phyloP scores from a whole-genome alignment of 208 protist genomes.

The Wallacemonas collosoma region DNA sequence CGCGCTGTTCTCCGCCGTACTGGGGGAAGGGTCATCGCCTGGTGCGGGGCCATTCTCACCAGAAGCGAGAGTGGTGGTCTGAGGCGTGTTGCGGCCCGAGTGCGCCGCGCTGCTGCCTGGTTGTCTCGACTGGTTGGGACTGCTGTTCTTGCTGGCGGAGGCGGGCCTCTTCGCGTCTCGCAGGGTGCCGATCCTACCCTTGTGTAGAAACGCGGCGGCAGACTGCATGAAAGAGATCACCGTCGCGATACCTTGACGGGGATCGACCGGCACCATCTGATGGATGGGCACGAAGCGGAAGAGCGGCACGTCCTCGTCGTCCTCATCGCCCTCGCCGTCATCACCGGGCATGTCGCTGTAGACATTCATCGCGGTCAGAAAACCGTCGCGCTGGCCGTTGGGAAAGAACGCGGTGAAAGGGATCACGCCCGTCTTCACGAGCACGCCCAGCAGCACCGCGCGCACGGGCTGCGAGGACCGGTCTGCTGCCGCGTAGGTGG shows the following conservation, averaged over 20 bases:
- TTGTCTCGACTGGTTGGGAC: conserved; percentile 1
- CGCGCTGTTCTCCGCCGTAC: no score
- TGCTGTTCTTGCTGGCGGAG: conserved; percentile 16
- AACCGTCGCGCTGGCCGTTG: conserved; percentile 26
- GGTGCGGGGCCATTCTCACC: no score
- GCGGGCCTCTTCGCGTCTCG: no score
- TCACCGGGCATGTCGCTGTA: conserved; percentile 15
- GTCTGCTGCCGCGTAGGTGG: conserved; percentile 26
- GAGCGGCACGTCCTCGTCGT: conserved; percentile 33
- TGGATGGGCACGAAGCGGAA: conserved; percentile 65
- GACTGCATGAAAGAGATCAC: conserved; percentile 66
- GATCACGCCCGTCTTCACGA: conserved; percentile 49
- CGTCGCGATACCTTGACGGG: conserved; percentile 30
- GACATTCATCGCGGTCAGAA: conserved; percentile 4
- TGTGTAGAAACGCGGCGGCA: conserved; percentile 25
- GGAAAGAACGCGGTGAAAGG: conserved; percentile 45
- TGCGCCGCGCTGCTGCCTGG: conserved; percentile 8
- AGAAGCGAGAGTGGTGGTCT: neutral
- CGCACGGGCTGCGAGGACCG: conserved; percentile 44
- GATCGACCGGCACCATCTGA: conserved; percentile 55
- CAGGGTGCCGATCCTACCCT: neutral
- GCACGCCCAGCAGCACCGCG: conserved; percentile 50
- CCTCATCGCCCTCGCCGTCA: conserved; percentile 22
- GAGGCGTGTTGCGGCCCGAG: neutral
- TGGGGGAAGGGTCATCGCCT: no score